Base-by-base conservation (phyloP, 179 eudicot species). In the Pouteria campechiana region DNA sequence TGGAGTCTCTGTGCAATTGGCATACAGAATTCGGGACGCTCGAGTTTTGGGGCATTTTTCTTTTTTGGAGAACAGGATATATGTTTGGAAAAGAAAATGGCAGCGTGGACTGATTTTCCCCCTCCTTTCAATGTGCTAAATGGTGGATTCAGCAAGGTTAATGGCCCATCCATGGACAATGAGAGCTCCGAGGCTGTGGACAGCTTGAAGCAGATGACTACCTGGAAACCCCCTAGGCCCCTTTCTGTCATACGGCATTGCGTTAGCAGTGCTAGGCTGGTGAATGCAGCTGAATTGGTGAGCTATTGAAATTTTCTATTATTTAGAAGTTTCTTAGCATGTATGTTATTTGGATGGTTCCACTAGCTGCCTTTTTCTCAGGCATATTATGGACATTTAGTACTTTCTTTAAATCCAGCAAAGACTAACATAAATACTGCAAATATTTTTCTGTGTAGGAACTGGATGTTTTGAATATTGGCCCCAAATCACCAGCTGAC, bases 211-310 rank as follows among this genome's bases (percentile, higher is more conserved):
- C 86, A 72, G 37, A 41, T 59, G 16, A 54, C 52, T 40, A 68
- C 61, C 42, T 71, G 68, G 15, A 84, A 64, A 44, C 95, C 92
- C 15, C 95, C 92, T 2, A 63, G 74, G 54, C 79, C 77, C 23
- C 49, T 69, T 22, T 69, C 92, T 1, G 64, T 74, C 6, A 81
- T 72, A 15, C 72, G 70, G 6, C 83, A 72, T 68, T 74, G 76
- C 17, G 48, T 80, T 40, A 72, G 67, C 56, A 58, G 79, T 12
- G 50, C 69, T 36, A 23, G 60, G 6, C 70, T 70, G 11, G 44
- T 41, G 12, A 22, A 67, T 6, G 19, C 66, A 19, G 6, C 62
- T 41, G 76, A 80, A 15, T 41, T 44, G 73, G 94, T 84, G 63
- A 48, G 62, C 37, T 30, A 6, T 7, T 4, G n/a, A 19, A 14